These are phyloP conservation scores for Venturia asperata DNA, from an alignment of 2,329 filamentous ascomycete genomes.

Conservation along the genomic window DNA sequence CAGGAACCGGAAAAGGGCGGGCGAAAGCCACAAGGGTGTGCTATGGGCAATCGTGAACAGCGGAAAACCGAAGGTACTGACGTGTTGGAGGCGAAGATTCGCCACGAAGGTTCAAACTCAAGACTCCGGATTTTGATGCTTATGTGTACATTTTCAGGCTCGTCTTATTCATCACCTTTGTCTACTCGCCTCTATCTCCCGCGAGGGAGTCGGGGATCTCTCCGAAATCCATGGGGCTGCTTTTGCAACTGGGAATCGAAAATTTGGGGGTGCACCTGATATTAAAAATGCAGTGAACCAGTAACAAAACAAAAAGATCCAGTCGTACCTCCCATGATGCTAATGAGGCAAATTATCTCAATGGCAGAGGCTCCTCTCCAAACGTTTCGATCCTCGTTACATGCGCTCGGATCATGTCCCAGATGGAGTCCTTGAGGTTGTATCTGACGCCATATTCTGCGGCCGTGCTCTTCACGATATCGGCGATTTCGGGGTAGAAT, in stretches of 20 bases:
- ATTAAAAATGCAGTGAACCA: background rate
- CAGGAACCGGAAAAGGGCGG: background rate
- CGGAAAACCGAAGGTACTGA: too few species aligned
- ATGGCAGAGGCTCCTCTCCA: slow-evolving; percentile 9
- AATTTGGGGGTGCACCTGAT: background rate
- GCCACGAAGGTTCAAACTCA: too few species aligned
- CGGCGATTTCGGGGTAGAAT: slow-evolving; percentile 16
- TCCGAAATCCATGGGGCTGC: background rate
- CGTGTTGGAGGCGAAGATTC: too few species aligned
- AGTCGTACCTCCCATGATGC: background rate
- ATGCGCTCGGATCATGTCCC: slow-evolving; percentile 18
- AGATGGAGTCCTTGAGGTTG: slow-evolving; percentile 18
- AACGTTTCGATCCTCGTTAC: slow-evolving; percentile 11
- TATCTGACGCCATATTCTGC: slow-evolving; percentile 17
- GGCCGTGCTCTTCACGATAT: slow-evolving; percentile 15
- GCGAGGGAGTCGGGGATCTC: background rate
- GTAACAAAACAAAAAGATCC: background rate
- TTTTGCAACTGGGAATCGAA: slow-evolving; percentile 8
- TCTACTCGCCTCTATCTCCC: background rate
- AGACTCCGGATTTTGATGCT: background rate
- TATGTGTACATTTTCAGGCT: background rate
- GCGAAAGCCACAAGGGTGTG: background rate
- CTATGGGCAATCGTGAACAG: too few species aligned
- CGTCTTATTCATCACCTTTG: background rate
- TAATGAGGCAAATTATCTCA: background rate